Base-by-base conservation (phyloP, 495 filamentous ascomycete species). In the Lasiosphaeria hispida region DNA sequence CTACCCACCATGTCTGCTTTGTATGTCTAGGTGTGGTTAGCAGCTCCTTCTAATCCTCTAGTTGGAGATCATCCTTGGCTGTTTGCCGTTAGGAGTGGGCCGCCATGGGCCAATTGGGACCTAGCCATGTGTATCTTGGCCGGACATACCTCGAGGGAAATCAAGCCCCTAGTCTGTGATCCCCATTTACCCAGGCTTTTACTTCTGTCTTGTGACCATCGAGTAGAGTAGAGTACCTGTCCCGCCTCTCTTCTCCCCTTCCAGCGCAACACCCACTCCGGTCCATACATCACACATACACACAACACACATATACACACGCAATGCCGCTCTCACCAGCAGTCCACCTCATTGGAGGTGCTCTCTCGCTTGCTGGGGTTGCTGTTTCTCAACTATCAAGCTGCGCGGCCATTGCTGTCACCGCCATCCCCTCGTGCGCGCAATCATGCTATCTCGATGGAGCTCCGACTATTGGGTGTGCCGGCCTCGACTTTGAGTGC, bases 381-480 rank as follows among this genome's bases (percentile, higher is more conserved):
- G 52, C 40, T 6, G 18, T 15, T 4, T 36, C 59, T 5, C 40
- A 51, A 17, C 10, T 37, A 23, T 30, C 62, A n/a, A 58, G 58
- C 42, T 72, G 70, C 56, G 35, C 59, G 9, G 53, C 52, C n/a
- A 63, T 69, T 5, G 67, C 70, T 11, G 52, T 65, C 43, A 37
- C 41, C 10, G 54, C 52, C 33, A 69, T 73, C 48, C 70, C 69
- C 13, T 15, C 15, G 0, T 73, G 70, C 53, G 70, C 70, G 1
- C 67, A 70, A 44, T 18, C 58, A 11, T 73, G 70, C 61, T 70
- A 69, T 55, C 10, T 67, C 44, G 44, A 68, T 33, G 54, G 55
- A 23, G 66, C 64, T 7, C 60, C 63, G 0, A 48, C 50, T 1
- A 42, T 69, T 42, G 67, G 69, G 17, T 71, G 70, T 48, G 64